phyloP scores from a whole-genome alignment of 208 protist genomes.

The Plasmodiophora brassicae region DNA sequence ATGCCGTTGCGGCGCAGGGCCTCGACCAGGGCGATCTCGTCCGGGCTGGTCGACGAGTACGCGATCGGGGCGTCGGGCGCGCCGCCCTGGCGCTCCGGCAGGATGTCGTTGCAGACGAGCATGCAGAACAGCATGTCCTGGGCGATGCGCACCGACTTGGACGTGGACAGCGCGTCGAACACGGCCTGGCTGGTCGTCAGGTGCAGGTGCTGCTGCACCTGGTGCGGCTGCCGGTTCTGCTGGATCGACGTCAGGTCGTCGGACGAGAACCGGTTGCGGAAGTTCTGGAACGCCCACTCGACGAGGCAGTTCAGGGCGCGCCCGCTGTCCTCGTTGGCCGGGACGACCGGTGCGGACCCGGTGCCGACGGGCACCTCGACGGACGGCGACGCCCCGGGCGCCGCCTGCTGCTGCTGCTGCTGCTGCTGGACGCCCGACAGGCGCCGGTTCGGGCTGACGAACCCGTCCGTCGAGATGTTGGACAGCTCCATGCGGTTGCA shows the following conservation, averaged over 20 bases:
- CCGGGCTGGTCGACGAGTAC: slow-evolving; percentile 6
- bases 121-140: slow-evolving; percentile 32
- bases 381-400: neutral
- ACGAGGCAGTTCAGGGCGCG: neutral
- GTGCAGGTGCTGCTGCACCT: neutral
- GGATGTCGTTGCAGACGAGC: slow-evolving; percentile 25
- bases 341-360: too few relatives aligned
- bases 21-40: slow-evolving; percentile 61
- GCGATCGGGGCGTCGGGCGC: too few relatives aligned
- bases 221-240: neutral
- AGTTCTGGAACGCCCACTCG: neutral
- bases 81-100: neutral
- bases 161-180: neutral
- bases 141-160: neutral
- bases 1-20: slow-evolving; percentile 30
- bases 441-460: neutral
- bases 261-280: neutral
- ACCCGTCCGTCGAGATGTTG: neutral
- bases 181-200: neutral
- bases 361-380: neutral
- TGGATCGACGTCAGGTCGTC: neutral
- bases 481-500: slow-evolving; percentile 51
- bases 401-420: too few relatives aligned
- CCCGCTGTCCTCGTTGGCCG: neutral
- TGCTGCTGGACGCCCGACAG: neutral